Conservation (phyloP, 2,329 filamentous ascomycete genomes). For the Cylindrodendrum hubeiense region DNA sequence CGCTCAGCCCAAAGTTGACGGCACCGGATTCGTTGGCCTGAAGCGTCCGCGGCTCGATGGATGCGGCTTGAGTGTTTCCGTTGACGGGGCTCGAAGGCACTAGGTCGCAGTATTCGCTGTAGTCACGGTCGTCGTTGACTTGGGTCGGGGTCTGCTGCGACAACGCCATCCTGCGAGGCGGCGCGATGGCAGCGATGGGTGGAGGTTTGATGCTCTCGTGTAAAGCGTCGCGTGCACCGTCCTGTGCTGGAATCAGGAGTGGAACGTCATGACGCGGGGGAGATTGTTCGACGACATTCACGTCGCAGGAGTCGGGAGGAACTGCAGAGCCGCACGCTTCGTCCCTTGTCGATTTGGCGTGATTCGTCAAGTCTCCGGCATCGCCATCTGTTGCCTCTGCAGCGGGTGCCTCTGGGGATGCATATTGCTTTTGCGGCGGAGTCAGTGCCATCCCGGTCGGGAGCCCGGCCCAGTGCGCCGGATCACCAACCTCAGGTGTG, state of each 20-base stretch:
- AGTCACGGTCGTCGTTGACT: constrained; percentile 68
- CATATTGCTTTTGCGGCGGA: constrained; percentile 43
- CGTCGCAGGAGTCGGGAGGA: constrained; percentile 12
- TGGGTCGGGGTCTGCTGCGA: constrained; percentile 68
- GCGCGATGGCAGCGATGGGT: constrained; percentile 30
- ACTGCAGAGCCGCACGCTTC: constrained; percentile 7
- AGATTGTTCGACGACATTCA: constrained; percentile 13
- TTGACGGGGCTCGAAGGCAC: constrained; percentile 45
- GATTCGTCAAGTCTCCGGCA: constrained; percentile 27
- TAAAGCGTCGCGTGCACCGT: constrained; percentile 35
- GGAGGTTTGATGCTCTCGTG: constrained; percentile 34
- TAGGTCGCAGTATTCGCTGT: constrained; percentile 57
- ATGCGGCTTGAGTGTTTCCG: constrained; percentile 42
- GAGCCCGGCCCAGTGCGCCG: constrained; percentile 38
- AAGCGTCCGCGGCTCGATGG: constrained; percentile 52
- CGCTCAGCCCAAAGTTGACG: constrained; percentile 58
- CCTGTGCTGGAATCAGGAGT: constrained; percentile 32
- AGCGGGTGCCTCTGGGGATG: constrained; percentile 24
- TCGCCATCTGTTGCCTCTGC: constrained; percentile 11
- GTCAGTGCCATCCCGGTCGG: constrained; percentile 44
- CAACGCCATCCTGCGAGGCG: constrained; percentile 55
- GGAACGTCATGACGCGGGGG: constrained; percentile 38
- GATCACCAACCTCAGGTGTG: constrained; percentile 37
- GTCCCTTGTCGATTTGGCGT: constrained; percentile 28
- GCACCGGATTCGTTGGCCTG: constrained; percentile 64